Conservation (phyloP, 257 asterid species). For the Haberlea rhodopensis region DNA sequence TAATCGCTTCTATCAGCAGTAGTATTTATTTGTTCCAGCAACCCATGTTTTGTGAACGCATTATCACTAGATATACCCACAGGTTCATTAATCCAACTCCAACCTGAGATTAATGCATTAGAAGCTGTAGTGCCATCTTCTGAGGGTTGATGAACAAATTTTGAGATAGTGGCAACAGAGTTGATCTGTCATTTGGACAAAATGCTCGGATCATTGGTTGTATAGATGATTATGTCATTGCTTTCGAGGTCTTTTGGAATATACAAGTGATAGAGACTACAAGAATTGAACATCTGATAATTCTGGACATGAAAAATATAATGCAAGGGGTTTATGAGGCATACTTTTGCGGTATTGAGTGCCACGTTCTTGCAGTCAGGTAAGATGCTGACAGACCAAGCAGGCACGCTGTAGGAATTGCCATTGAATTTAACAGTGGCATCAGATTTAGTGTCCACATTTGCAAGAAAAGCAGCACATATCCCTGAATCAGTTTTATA, state of each 20-base stretch:
- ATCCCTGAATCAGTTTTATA: slow-evolving; percentile 65
- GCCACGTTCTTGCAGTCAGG: slow-evolving; percentile 86
- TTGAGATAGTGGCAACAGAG: slow-evolving; percentile 47
- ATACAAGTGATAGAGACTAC: slow-evolving; percentile 4
- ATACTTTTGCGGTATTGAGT: slow-evolving; percentile 76
- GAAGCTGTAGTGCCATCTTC: slow-evolving; percentile 38
- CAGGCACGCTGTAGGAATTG: slow-evolving; percentile 64
- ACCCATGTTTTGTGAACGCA: slow-evolving; percentile 52
- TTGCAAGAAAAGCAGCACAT: slow-evolving; percentile 83
- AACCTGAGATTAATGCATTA: slow-evolving; percentile 42
- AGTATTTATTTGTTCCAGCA: slow-evolving; percentile 79
- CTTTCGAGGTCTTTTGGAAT: background rate
- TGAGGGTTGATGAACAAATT: slow-evolving; percentile 48
- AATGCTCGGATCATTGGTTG: slow-evolving; percentile 17
- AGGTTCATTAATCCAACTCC: slow-evolving; percentile 86
- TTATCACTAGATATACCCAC: slow-evolving; percentile 71
- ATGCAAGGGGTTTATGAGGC: slow-evolving; percentile 19
- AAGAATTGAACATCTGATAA: background rate
- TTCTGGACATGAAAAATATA: background rate
- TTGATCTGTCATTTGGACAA: slow-evolving; percentile 56
- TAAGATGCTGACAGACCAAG: slow-evolving; percentile 95
- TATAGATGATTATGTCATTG: background rate
- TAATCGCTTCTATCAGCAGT: slow-evolving; percentile 81
- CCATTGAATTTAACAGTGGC: slow-evolving; percentile 65
- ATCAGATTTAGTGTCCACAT: slow-evolving; percentile 52